These are phyloP conservation scores for Calonectria hawksworthii DNA, from an alignment of 2,329 filamentous ascomycete genomes.

Conservation along the genomic window DNA sequence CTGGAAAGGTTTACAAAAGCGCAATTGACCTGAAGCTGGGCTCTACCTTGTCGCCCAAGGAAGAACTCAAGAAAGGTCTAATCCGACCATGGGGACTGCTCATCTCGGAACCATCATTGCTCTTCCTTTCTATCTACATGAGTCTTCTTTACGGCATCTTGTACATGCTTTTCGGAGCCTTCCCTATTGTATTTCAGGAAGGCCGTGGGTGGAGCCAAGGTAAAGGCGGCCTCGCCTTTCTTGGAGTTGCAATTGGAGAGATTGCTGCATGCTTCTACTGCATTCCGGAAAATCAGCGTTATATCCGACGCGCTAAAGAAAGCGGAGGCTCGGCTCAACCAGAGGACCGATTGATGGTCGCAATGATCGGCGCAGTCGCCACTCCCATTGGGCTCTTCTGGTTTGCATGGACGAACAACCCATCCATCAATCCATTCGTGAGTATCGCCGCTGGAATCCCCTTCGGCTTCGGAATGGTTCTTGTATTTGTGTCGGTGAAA, in stretches of 20 bases:
- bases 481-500: constrained; percentile 39
- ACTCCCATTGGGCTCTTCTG: constrained; percentile 40
- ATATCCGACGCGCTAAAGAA: constrained; percentile 28
- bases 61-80: constrained; percentile 78
- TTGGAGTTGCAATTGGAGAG: constrained; percentile 37
- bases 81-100: constrained; percentile 76
- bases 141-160: constrained; percentile 79
- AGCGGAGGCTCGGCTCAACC: constrained; percentile 31
- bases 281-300: constrained; percentile 33
- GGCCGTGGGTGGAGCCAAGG: constrained; percentile 43
- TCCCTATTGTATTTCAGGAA: constrained; percentile 74
- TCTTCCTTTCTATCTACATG: constrained; percentile 86
- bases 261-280: constrained; percentile 31
- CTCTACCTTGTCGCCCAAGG: background rate
- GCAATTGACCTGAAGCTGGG: constrained; percentile 25
- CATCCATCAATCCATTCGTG: constrained; percentile 36
- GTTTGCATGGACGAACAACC: constrained; percentile 38
- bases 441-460: constrained; percentile 35
- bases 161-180: constrained; percentile 81
- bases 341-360: constrained; percentile 35
- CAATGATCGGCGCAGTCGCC: constrained; percentile 37
- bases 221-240: constrained; percentile 36
- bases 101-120: constrained; percentile 83
- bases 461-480: constrained; percentile 36
- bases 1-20: constrained; percentile 33